These are phyloP conservation scores for Capsicum pubescens DNA, from an alignment of 257 asterid species.

Conservation along the genomic window DNA sequence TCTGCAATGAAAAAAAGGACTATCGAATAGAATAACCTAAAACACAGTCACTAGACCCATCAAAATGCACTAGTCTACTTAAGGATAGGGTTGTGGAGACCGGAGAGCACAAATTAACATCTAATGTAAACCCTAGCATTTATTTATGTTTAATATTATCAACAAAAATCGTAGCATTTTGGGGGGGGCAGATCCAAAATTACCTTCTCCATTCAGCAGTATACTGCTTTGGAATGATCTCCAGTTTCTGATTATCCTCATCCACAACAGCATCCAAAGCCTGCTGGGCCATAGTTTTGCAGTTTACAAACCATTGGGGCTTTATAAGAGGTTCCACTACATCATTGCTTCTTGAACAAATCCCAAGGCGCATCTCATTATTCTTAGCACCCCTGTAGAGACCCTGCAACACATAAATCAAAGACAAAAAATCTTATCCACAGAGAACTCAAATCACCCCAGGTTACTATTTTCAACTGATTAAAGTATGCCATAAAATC, in stretches of 20 bases:
- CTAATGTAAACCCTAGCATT: not conserved
- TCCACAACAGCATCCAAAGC: conserved; percentile 82
- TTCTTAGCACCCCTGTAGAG: conserved; percentile 74
- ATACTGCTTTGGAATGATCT: conserved; percentile 85
- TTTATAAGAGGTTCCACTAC: conserved; percentile 93
- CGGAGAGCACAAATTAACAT: not conserved
- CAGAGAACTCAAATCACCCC: not conserved
- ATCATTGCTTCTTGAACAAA: conserved; percentile 89
- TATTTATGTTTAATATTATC: not conserved
- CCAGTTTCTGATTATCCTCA: conserved; percentile 59
- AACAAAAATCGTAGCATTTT: not conserved
- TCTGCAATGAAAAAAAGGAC: not conserved
- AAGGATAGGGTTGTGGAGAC: not conserved
- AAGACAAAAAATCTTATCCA: not conserved
- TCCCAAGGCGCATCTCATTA: conserved; percentile 95
- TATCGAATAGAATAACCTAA: not conserved
- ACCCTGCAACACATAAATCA: conserved; percentile 55
- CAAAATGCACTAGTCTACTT: not conserved
- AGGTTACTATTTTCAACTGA: conserved; percentile 23
- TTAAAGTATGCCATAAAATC: conserved; percentile 7
- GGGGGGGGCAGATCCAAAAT: not conserved
- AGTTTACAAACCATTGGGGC: conserved; percentile 98
- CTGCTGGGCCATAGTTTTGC: conserved; percentile 77
- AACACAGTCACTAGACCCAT: conserved; percentile 20
- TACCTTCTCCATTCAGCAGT: conserved; percentile 94